Percentiles rank a stretch among this genome's conserved stretches.
Conservation (phyloP, 2,329 filamentous ascomycete genomes). For the Blastomyces emzantsi region DNA sequence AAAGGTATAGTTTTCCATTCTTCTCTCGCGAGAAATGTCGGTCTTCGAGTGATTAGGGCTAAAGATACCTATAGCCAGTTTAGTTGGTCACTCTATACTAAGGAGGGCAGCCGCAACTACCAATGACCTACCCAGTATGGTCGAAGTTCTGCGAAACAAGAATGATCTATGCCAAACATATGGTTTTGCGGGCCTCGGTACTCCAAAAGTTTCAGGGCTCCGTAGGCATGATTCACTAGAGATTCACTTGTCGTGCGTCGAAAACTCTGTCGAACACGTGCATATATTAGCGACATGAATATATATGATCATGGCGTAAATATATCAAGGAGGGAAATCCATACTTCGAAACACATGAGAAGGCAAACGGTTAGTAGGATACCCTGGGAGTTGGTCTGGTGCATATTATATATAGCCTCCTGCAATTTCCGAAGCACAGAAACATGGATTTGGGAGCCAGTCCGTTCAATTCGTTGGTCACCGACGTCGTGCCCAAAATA, state of each 20-base stretch:
- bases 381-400: slow-evolving; percentile 30
- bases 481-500: slow-evolving; percentile 32
- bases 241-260: slow-evolving; percentile 29
- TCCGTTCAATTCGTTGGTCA: slow-evolving; percentile 27
- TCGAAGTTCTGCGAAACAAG: slow-evolving; percentile 31
- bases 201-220: slow-evolving; percentile 30
- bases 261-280: slow-evolving; percentile 23
- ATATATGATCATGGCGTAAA: not conserved
- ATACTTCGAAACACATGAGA: slow-evolving; percentile 32
- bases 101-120: not conserved
- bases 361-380: slow-evolving; percentile 33
- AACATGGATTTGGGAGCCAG: slow-evolving; percentile 28
- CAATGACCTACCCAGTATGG: slow-evolving; percentile 30
- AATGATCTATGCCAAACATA: slow-evolving; percentile 33
- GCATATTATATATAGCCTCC: slow-evolving; percentile 29
- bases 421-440: slow-evolving; percentile 31
- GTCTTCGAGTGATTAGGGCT: slow-evolving; percentile 24
- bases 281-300: not conserved
- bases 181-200: slow-evolving; percentile 34
- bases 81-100: slow-evolving; percentile 6
- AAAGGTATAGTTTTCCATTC: slow-evolving; percentile 35
- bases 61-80: slow-evolving; percentile 23
- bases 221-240: slow-evolving; percentile 28
- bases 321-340: slow-evolving; percentile 8
- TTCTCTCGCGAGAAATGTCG: slow-evolving; percentile 29